phyloP scores from a whole-genome alignment of 257 asterid species.

The Linaria vulgaris region DNA sequence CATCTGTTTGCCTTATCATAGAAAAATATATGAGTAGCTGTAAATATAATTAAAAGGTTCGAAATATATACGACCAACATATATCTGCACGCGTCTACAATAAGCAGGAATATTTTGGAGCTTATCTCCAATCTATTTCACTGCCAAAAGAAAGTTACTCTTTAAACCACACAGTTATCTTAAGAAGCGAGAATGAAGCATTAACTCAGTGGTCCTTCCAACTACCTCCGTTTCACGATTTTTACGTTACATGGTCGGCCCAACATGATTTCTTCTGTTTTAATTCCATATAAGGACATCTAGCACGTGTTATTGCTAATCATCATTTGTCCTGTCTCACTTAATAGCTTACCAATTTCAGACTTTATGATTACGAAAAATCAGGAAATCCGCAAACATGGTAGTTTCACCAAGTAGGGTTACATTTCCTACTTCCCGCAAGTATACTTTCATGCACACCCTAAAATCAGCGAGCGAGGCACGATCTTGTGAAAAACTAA shows the following conservation, averaged over 20 bases:
- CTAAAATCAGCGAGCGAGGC: neutral
- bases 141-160: neutral
- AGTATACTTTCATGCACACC: constrained; percentile 2
- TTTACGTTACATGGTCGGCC: neutral
- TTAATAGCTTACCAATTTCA: neutral
- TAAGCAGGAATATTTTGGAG: neutral
- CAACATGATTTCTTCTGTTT: too few species aligned
- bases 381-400: neutral
- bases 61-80: neutral
- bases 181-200: neutral
- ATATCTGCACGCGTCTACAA: neutral
- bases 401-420: constrained; percentile 2
- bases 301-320: neutral
- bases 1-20: neutral
- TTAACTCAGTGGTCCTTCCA: neutral
- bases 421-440: constrained; percentile 15
- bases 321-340: neutral
- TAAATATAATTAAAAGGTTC: neutral
- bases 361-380: constrained; percentile 10
- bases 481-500: constrained; percentile 4
- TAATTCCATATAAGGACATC: neutral
- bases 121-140: neutral
- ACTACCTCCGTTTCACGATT: neutral
- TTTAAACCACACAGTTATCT: neutral
- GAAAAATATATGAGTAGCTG: constrained; percentile 16